phyloP scores from a whole-genome alignment of 495 filamentous ascomycete species.

The Annulohypoxylon stygium region DNA sequence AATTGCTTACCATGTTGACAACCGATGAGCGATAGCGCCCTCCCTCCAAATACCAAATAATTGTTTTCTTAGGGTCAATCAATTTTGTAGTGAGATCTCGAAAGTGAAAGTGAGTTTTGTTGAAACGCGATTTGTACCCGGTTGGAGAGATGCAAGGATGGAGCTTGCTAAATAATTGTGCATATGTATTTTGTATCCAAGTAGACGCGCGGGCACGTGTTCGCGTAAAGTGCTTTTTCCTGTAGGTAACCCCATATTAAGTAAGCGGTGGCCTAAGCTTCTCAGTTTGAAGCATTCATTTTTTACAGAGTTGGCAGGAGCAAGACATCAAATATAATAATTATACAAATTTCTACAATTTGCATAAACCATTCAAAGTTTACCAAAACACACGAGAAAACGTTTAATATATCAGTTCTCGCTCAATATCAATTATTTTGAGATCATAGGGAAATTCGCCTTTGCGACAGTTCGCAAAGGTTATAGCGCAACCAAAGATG shows the following conservation, averaged over 20 bases:
- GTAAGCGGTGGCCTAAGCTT: background rate
- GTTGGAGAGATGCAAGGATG: conserved; percentile 7
- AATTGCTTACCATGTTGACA: conserved; percentile 45
- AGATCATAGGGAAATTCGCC: background rate
- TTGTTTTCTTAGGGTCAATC: background rate
- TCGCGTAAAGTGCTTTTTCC: conserved; percentile 32
- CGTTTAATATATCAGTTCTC: background rate
- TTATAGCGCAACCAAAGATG: conserved; percentile 31
- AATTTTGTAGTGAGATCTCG: background rate
- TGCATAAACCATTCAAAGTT: background rate
- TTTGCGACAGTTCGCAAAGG: background rate
- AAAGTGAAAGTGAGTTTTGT: background rate
- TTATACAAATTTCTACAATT: background rate
- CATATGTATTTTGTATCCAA: background rate
- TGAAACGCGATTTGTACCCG: conserved; percentile 9
- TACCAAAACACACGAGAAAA: background rate
- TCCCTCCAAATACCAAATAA: background rate
- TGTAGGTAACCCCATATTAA: background rate
- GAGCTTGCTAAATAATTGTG: background rate
- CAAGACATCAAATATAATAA: background rate
- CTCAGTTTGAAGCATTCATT: background rate
- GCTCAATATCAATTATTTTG: background rate
- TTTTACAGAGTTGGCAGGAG: conserved; percentile 8
- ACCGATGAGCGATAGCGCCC: background rate
- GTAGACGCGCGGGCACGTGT: conserved; percentile 38